These are phyloP conservation scores for Moniliella sp. DNA, from an alignment of 1,284 basidiomycete genomes.

Conservation along the genomic window DNA sequence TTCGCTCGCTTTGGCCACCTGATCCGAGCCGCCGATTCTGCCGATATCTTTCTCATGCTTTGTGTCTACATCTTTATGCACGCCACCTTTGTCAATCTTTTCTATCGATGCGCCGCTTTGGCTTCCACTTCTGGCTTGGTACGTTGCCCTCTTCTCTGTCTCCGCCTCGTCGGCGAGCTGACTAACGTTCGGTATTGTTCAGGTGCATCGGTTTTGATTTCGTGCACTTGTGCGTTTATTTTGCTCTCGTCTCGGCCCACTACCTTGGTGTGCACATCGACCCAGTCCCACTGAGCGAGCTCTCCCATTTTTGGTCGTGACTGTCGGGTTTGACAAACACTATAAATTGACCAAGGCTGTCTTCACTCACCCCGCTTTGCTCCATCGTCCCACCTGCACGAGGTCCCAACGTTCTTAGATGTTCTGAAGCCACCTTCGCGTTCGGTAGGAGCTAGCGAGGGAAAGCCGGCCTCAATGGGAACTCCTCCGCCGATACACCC, in stretches of 20 bases:
- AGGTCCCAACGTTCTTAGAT: too few species aligned
- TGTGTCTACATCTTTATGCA: slow-evolving; percentile 91
- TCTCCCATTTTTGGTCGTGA: slow-evolving; percentile 87
- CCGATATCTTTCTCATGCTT: slow-evolving; percentile 87
- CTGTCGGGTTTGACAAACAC: slow-evolving; percentile 92
- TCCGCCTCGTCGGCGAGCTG: too few species aligned
- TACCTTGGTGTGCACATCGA: slow-evolving; percentile 68
- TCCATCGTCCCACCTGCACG: slow-evolving; percentile 20
- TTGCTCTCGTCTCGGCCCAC: slow-evolving; percentile 64
- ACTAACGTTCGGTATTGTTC: too few species aligned
- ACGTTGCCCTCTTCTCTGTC: too few species aligned
- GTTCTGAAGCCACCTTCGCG: too few species aligned
- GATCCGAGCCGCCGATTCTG: slow-evolving; percentile 50
- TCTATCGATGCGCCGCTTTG: slow-evolving; percentile 31
- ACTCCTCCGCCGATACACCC: too few species aligned
- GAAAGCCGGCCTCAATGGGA: too few species aligned
- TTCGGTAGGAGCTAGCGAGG: too few species aligned
- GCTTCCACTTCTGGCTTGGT: slow-evolving; percentile 27
- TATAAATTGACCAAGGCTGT: slow-evolving; percentile 72
- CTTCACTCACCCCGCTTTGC: slow-evolving; percentile 59
- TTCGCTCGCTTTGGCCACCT: slow-evolving; percentile 26
- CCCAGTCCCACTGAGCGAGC: slow-evolving; percentile 76
- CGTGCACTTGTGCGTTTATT: slow-evolving; percentile 69
- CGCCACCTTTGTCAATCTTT: slow-evolving; percentile 58
- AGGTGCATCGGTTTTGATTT: slow-evolving; percentile 62